Percentiles rank a stretch among this genome's conserved stretches.
phyloP scores from a whole-genome alignment of 306 rosid genomes.

The Quercus cerris region DNA sequence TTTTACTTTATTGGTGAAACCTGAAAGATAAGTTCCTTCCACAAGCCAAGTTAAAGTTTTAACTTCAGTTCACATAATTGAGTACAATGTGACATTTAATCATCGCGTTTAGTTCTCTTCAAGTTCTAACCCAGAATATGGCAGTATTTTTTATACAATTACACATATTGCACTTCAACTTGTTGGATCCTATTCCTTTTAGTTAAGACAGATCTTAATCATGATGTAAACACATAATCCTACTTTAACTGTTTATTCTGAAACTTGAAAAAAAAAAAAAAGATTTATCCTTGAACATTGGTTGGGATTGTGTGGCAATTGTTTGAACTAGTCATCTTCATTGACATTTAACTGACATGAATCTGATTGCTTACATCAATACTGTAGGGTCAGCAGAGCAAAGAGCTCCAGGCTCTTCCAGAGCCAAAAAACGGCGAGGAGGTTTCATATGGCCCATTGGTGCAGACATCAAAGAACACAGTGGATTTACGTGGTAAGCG shows the following conservation, averaged over 20 bases:
- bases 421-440: slow-evolving; percentile 34
- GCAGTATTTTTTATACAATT: background rate
- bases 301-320: background rate
- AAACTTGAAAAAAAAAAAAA: no score
- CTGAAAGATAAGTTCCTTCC: background rate
- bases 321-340: background rate
- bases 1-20: background rate
- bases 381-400: slow-evolving; percentile 40
- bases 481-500: slow-evolving; percentile 87
- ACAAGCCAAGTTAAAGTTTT: background rate
- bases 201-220: background rate
- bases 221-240: no score
- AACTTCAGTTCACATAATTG: background rate
- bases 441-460: slow-evolving; percentile 55
- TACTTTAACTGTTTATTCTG: no score
- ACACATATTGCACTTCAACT: background rate
- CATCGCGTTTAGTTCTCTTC: background rate
- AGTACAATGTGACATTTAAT: background rate
- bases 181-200: background rate
- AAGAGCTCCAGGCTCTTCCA: slow-evolving; percentile 27
- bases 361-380: slow-evolving; percentile 4
- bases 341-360: background rate
- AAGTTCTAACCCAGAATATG: background rate
- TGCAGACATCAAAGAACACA: slow-evolving; percentile 82
- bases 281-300: no score